phyloP scores from a whole-genome alignment of 768 basidiomycete genomes.

The Termitomyces sp. region DNA sequence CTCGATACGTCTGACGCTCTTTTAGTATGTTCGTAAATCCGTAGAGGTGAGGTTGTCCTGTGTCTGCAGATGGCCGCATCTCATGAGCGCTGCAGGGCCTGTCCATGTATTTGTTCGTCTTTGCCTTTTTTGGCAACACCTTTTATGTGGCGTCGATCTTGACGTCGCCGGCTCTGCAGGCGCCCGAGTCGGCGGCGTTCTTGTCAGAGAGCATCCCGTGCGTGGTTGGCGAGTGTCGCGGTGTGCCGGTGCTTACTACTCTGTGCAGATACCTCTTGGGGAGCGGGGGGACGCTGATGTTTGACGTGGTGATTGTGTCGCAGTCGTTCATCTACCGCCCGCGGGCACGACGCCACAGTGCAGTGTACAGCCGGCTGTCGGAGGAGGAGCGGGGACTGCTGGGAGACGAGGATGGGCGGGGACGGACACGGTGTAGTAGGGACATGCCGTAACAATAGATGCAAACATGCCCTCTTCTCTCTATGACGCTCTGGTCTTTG shows the following conservation, averaged over 20 bases:
- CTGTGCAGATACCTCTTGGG: conserved; percentile 73
- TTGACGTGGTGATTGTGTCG: conserved; percentile 86
- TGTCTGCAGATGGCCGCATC: background rate
- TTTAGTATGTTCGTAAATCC: conserved; percentile 81
- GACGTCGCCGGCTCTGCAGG: conserved; percentile 57
- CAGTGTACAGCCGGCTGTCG: conserved; percentile 21
- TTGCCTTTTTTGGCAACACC: conserved; percentile 89
- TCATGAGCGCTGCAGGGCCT: conserved; percentile 57
- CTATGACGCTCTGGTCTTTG: background rate
- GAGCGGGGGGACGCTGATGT: conserved; percentile 87
- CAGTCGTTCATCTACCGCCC: conserved; percentile 79
- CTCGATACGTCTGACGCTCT: conserved; percentile 1
- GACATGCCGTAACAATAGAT: conserved; percentile 4
- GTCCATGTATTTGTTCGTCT: conserved; percentile 89
- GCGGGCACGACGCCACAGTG: conserved; percentile 31
- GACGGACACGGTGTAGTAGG: background rate
- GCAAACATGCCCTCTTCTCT: conserved; percentile 1
- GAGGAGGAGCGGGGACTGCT: conserved; percentile 49
- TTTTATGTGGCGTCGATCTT: conserved; percentile 92
- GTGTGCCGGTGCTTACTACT: background rate
- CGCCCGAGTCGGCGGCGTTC: conserved; percentile 58
- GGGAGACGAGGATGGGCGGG: background rate
- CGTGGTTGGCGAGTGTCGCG: conserved; percentile 21
- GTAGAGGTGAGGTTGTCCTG: conserved; percentile 53
- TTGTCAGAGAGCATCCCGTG: conserved; percentile 83